These are phyloP conservation scores for Hyaloscypha bicolor DNA, from an alignment of 495 filamentous ascomycete species.

Conservation along the genomic window DNA sequence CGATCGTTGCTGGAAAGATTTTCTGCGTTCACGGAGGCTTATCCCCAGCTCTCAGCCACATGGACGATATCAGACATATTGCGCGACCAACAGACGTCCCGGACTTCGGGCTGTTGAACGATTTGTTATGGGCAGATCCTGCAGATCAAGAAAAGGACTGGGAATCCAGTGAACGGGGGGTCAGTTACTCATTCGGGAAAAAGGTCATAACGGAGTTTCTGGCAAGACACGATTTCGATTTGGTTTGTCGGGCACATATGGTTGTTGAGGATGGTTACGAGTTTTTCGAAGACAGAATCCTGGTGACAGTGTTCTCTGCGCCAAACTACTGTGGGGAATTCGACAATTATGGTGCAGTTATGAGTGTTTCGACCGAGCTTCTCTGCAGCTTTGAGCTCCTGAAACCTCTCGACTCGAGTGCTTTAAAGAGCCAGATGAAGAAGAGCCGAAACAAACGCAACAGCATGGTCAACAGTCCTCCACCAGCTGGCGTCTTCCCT, in stretches of 20 bases:
- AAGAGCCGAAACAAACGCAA: conserved; percentile 89
- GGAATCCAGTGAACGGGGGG: conserved; percentile 96
- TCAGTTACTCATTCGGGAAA: conserved; percentile 98
- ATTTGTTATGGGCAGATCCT: conserved; percentile 96
- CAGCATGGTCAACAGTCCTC: conserved; percentile 88
- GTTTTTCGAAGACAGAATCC: conserved; percentile 93
- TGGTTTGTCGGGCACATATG: conserved; percentile 98
- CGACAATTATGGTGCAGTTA: conserved; percentile 98
- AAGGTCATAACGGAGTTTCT: conserved; percentile 98
- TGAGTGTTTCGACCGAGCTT: conserved; percentile 93
- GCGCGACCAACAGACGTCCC: conserved; percentile 95
- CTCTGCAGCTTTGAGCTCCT: conserved; percentile 97
- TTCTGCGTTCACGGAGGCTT: conserved; percentile 98
- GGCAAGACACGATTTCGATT: conserved; percentile 91
- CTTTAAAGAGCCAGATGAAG: conserved; percentile 98
- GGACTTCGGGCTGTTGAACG: conserved; percentile 94
- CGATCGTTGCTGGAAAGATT: conserved; percentile 97
- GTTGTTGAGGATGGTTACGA: conserved; percentile 99
- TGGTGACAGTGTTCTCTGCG: conserved; percentile 97
- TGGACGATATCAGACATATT: conserved; percentile 98
- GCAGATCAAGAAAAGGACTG: conserved; percentile 98
- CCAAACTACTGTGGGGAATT: conserved; percentile 99
- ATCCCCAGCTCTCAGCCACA: conserved; percentile 88
- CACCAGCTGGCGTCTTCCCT: conserved; percentile 60
- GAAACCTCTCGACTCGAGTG: conserved; percentile 95